Evolutionary conservation across 2,329 filamentous ascomycete genomes (phyloP), one percentile per base, ranked within the genome.

Genomic region (Aspergillus alliaceus): DNA sequence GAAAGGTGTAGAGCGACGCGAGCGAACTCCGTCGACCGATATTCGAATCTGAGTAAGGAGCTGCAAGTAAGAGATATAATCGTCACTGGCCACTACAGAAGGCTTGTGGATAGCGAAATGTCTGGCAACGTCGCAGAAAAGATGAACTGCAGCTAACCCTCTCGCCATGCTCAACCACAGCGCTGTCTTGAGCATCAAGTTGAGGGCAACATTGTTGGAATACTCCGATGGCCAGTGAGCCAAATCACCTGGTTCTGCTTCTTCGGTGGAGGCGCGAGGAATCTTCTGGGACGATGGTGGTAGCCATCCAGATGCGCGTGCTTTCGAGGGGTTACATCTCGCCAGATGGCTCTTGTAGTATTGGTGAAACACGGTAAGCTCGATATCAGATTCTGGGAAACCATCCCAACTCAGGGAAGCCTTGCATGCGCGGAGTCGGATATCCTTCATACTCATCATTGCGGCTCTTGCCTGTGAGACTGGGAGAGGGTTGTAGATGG

Each of bases 51-150:
- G 53, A 12, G 59, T 57, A 9, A 67, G 47, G 42, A 59, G 54
- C 15, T 56, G 42, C 34, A 68, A 27, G 44, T 65, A 61, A 7
- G 39, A 48, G 8, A 63, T 31, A 31, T 54, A 53, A 8, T 51
- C 40, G 7, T 51, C 51, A 6, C 37, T 55, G 14, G 56, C 46
- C 4, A 20, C 22, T 12, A 29, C 24, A 6, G 53, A 42, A 2
- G 61, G 61, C n/a, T 55, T 51, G 25, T 57, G 53, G 6, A 59
- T 32, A 9, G 61, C 61, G 40, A 71, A 71, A 4, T 62, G 53
- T 15, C 64, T 60, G 20, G 57, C 59, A n/a, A 66, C 51, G 32
- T 71, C 66, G 47, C 63, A 69, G 52, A 69, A 71, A 5, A 71
- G 59, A 52, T 70, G 66, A 8, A 69, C 67, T 2, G 69, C 62